A percentile compares a stretch with the other conserved stretches of the same genome.
Evolutionary conservation across 192 early-diverging fungal species (phyloP).

Genomic region (Mortierella hygrophila): DNA sequence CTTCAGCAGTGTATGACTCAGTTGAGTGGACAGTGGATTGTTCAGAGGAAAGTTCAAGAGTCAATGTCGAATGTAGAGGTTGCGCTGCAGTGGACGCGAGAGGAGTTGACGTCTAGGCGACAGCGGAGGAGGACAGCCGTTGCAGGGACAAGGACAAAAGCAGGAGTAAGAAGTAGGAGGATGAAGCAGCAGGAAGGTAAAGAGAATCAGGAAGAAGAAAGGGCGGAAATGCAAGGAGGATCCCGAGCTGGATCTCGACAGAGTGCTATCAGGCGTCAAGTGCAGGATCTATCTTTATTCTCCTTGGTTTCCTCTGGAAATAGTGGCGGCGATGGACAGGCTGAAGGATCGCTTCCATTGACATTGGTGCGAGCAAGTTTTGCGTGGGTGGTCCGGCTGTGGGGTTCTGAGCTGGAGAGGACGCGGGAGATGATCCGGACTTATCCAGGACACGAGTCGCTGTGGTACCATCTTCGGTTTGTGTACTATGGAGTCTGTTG

Average conservation of each 20-base stretch:
- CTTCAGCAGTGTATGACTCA: slow-evolving; percentile 55
- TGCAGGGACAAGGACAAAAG: background rate
- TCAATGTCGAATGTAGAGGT: background rate
- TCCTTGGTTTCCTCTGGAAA: background rate
- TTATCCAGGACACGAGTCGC: slow-evolving; percentile 65
- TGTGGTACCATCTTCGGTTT: slow-evolving; percentile 67
- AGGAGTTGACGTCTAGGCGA: slow-evolving; percentile 18
- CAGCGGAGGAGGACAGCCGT: background rate
- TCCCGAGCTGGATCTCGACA: background rate
- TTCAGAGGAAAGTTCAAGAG: background rate
- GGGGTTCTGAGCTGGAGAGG: slow-evolving; percentile 46
- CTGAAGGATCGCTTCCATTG: background rate
- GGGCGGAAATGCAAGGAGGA: background rate
- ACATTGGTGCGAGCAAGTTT: slow-evolving; percentile 19
- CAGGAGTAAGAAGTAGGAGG: background rate
- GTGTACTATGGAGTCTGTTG: slow-evolving; percentile 47
- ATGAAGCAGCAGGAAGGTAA: background rate
- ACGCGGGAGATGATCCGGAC: slow-evolving; percentile 33
- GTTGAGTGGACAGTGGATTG: slow-evolving; percentile 38
- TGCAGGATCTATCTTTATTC: background rate
- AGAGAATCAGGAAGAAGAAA: background rate
- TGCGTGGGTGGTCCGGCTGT: slow-evolving; percentile 40
- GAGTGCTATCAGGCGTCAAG: slow-evolving; percentile 26
- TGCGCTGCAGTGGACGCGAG: slow-evolving; percentile 38
- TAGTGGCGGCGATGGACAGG: background rate